Evolutionary conservation across 2,329 filamentous ascomycete genomes (phyloP), one percentile per base, ranked within the genome.

Genomic region (Nigrospora sphaerica): DNA sequence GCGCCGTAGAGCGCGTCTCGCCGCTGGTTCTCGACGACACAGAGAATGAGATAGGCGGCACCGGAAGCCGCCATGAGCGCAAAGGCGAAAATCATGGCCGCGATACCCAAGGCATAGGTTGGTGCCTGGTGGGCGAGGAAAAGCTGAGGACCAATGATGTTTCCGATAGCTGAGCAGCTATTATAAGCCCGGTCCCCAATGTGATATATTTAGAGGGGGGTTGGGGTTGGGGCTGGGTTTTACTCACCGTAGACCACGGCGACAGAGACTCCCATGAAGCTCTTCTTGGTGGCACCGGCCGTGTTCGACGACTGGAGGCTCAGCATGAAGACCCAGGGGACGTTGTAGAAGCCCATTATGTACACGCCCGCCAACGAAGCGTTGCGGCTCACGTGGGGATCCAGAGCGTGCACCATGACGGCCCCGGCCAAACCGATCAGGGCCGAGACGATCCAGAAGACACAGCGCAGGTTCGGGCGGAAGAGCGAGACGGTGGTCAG

Each of bases 321-420:
- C 1, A 64, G 48, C 13, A 61, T 49, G 1, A 61, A 54, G 1
- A 62, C 54, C 46, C 54, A 64, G 0, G 61, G 53, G 0, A 58
- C 55, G 16, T 64, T 64, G n/a, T 63, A 63, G 32, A 64, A 63
- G 0, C 61, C 61, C 60, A 63, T 61, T 1, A 64, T 45, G 28
- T 64, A 64, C 3, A 63, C 61, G 0, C 58, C 60, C 0, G 61
- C 58, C 0, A 64, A 32, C 0, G 60, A 61, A 0, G 60, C 61
- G 23, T 61, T 42, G 18, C 61, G 46, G 0, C 55, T 42, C 0
- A 49, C 35, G 1, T 39, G 44, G 3, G 48, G 46, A 17, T 62
- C 48, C 0, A 64, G 51, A 0, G 48, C 45, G 11, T 60, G 55
- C 0, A 62, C 54, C 54, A 62, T 61, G 0, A 61, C 47, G 0